Percentiles rank a stretch among this genome's conserved stretches.
Evolutionary conservation across 441 rosid species (phyloP).

Genomic region (Omphalea diandra): DNA sequence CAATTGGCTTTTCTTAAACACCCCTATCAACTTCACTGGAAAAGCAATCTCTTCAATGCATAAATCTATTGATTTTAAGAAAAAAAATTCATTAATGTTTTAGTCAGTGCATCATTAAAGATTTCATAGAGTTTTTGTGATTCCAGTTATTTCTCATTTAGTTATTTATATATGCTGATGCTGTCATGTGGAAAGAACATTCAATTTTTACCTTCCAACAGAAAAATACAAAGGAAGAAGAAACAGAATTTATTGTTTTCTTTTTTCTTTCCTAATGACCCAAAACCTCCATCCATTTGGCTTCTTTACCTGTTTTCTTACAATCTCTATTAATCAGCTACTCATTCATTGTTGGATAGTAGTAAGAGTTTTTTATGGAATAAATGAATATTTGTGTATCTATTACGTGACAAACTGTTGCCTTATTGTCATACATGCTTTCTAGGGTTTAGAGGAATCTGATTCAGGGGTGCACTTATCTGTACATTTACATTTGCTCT

Average conservation of each 20-base stretch:
- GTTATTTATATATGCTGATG: neutral
- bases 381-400: neutral
- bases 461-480: constrained; percentile 5
- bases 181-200: neutral
- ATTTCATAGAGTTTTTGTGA: neutral
- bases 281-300: neutral
- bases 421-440: constrained; percentile 7
- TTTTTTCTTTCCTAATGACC: neutral
- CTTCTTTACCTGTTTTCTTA: neutral
- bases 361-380: neutral
- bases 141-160: neutral
- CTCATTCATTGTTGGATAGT: neutral
- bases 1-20: neutral
- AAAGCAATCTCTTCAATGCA: neutral
- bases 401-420: neutral
- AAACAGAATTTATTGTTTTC: neutral
- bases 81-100: neutral
- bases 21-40: neutral
- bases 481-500: constrained; percentile 18
- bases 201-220: neutral
- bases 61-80: neutral
- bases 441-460: constrained; percentile 3
- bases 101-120: neutral
- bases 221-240: neutral
- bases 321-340: neutral